phyloP scores from a whole-genome alignment of 768 basidiomycete genomes.

The Glaciozyma martinii region DNA sequence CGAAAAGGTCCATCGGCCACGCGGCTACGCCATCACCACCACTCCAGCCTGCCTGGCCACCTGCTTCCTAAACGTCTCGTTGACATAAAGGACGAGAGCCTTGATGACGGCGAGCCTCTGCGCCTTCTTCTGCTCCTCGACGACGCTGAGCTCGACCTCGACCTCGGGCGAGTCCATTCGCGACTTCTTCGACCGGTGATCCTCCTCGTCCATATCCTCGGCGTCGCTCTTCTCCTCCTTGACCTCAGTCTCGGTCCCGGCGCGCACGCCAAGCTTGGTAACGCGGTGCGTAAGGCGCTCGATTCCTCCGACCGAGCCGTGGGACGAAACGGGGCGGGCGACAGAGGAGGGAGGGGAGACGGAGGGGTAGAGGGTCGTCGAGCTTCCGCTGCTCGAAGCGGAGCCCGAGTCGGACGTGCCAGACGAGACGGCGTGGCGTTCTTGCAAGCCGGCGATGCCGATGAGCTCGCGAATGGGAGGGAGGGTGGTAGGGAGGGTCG shows the following conservation, averaged over 20 bases:
- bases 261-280: slow-evolving; percentile 23
- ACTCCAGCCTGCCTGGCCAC: background rate
- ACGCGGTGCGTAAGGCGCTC: slow-evolving; percentile 28
- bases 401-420: background rate
- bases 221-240: slow-evolving; percentile 9
- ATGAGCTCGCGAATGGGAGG: slow-evolving; percentile 24
- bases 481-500: slow-evolving; percentile 5
- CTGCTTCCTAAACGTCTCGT: slow-evolving; percentile 11
- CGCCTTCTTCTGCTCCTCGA: slow-evolving; percentile 1
- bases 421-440: background rate
- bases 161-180: slow-evolving; percentile 7
- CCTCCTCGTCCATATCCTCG: slow-evolving; percentile 17
- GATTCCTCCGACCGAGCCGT: slow-evolving; percentile 13
- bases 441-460: background rate
- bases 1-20: no score
- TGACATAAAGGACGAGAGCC: slow-evolving; percentile 22
- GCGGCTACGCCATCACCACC: no score
- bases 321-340: slow-evolving; percentile 21
- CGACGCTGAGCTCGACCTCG: background rate
- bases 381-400: background rate
- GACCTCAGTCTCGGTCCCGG: background rate
- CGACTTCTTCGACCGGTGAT: slow-evolving; percentile 15
- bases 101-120: slow-evolving; percentile 12
- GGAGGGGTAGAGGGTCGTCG: slow-evolving; percentile 21
- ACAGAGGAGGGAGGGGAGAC: slow-evolving; percentile 5